Percentiles rank a stretch among this genome's conserved stretches.
These are phyloP conservation scores for Pyricularia sp. DNA, from an alignment of 2,329 filamentous ascomycete species.

Conservation along the genomic window DNA sequence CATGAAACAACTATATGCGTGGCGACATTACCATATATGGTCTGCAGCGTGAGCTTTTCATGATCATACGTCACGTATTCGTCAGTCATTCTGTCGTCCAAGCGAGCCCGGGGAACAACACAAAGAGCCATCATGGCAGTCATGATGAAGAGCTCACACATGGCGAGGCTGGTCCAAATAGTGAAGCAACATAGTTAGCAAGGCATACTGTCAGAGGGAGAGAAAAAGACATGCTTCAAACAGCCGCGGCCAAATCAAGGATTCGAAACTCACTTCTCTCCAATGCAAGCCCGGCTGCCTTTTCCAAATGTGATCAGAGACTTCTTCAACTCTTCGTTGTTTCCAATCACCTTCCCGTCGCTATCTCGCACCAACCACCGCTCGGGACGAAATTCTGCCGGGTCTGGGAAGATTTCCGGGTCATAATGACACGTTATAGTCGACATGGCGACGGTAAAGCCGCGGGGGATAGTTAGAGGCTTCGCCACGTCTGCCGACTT, in stretches of 20 bases:
- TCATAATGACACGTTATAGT: constrained; percentile 24
- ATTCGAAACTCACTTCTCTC: constrained; percentile 16
- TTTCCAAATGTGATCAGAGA: constrained; percentile 27
- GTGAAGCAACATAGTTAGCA: not conserved
- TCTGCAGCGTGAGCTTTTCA: constrained; percentile 2
- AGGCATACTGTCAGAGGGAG: too few species aligned
- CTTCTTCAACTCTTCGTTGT: constrained; percentile 19
- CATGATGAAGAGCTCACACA: constrained; percentile 17
- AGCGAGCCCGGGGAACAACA: constrained; percentile 14
- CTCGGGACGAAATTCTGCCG: constrained; percentile 24
- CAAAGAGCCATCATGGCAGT: constrained; percentile 15
- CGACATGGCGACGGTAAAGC: constrained; percentile 25
- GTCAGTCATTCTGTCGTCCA: constrained; percentile 14
- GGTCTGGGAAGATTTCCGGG: constrained; percentile 22
- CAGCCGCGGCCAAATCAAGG: not conserved
- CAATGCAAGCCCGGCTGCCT: constrained; percentile 27
- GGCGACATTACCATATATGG: constrained; percentile 2
- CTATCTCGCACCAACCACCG: constrained; percentile 23
- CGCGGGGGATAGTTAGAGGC: constrained; percentile 18
- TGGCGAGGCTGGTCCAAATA: constrained; percentile 9
- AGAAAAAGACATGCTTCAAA: too few species aligned
- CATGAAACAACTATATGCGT: constrained; percentile 3
- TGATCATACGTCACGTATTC: constrained; percentile 16
- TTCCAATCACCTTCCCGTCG: constrained; percentile 5
- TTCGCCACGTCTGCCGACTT: constrained; percentile 6